Evolutionary conservation across 2,329 filamentous ascomycete species (phyloP).

Genomic region (Achaetomium macrosporum): DNA sequence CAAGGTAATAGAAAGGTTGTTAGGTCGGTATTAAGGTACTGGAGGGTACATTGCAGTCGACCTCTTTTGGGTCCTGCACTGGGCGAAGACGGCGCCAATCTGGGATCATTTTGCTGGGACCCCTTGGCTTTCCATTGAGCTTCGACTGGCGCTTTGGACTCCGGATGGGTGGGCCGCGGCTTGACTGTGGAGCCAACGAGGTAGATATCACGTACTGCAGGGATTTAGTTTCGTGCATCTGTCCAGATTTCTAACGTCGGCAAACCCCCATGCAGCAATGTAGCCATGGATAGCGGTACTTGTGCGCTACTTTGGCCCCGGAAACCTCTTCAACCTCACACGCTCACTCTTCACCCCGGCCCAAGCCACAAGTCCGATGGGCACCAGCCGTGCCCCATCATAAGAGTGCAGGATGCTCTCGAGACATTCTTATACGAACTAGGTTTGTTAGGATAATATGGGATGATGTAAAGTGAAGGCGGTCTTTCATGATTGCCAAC

Average conservation of each 20-base stretch:
- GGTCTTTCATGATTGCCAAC: too few species aligned
- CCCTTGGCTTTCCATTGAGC: conserved; percentile 15
- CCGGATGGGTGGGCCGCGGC: conserved; percentile 18
- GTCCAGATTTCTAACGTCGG: conserved; percentile 21
- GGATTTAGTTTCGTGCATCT: conserved; percentile 24
- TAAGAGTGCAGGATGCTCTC: neutral
- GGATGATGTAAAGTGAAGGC: too few species aligned
- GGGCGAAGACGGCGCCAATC: too few species aligned
- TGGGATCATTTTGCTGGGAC: neutral
- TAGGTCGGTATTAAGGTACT: too few species aligned
- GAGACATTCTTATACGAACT: neutral
- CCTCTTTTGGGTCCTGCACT: conserved; percentile 10
- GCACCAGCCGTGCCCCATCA: neutral
- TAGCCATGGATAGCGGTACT: conserved; percentile 19
- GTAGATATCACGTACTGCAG: conserved; percentile 24
- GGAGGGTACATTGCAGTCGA: neutral
- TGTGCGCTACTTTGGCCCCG: conserved; percentile 15
- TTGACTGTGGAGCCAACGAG: conserved; percentile 18
- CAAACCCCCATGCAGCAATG: conserved; percentile 17
- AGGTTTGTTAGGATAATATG: too few species aligned
- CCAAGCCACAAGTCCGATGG: neutral
- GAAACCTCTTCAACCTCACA: conserved; percentile 21
- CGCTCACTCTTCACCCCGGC: neutral
- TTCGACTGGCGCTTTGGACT: conserved; percentile 7
- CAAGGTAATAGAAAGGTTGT: conserved; percentile 1